Evolutionary conservation across 257 asterid genomes (phyloP).

Genomic region (Plantago elongata): DNA sequence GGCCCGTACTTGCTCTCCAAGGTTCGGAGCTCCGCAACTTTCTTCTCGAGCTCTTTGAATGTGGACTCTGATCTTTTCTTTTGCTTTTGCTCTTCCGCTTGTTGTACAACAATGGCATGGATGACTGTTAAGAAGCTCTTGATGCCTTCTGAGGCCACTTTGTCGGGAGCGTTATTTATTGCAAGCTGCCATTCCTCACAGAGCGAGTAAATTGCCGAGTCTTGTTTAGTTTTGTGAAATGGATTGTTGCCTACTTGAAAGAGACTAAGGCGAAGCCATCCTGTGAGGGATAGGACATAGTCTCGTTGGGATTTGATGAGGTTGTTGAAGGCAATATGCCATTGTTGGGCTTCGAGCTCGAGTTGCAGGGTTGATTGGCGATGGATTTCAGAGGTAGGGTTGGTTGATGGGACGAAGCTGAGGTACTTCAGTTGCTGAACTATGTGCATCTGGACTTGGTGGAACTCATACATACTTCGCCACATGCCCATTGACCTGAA

Average conservation of each 20-base stretch:
- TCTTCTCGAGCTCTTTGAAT: constrained; percentile 83
- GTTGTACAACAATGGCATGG: constrained; percentile 81
- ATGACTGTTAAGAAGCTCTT: constrained; percentile 68
- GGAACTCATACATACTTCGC: constrained; percentile 98
- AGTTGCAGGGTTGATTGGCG: constrained; percentile 94
- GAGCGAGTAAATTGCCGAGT: constrained; percentile 64
- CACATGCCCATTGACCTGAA: constrained; percentile 81
- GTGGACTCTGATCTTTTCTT: constrained; percentile 65
- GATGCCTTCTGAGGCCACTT: constrained; percentile 91
- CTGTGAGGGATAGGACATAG: constrained; percentile 70
- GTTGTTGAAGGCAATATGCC: constrained; percentile 88
- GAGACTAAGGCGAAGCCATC: constrained; percentile 96
- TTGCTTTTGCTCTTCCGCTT: constrained; percentile 77
- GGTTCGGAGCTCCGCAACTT: constrained; percentile 55
- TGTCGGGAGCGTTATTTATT: constrained; percentile 78
- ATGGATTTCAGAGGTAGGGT: constrained; percentile 82
- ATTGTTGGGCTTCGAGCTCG: constrained; percentile 91
- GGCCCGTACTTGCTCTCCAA: constrained; percentile 68
- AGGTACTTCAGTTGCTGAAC: constrained; percentile 93
- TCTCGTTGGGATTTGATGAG: constrained; percentile 82
- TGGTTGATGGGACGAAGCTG: constrained; percentile 45
- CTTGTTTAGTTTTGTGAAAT: constrained; percentile 46
- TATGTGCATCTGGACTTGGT: constrained; percentile 91
- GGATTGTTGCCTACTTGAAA: constrained; percentile 72
- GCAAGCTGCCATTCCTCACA: constrained; percentile 98